Base-by-base conservation (phyloP, 345 rosid genomes). In the Citrus unshiu region DNA sequence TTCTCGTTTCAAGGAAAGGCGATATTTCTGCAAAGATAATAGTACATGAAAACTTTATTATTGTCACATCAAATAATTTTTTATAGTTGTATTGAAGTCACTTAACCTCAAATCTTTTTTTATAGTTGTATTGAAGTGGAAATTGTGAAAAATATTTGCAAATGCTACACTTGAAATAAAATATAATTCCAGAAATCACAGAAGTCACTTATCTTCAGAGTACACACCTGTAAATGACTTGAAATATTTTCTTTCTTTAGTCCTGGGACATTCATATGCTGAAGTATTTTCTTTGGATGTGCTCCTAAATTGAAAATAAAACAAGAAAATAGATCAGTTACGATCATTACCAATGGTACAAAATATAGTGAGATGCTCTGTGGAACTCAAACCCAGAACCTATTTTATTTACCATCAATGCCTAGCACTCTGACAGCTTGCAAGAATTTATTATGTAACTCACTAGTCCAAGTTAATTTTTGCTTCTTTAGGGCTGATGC, bases 151-250 rank as follows among this genome's bases (percentile, higher is more conserved):
- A 37, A 37, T 18, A 24, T 34, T 9, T 34, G 21, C 30, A 19
- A 69, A 61, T 54, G 22, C 58, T 54, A 54, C 43, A 39, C n/a
- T 69, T 32, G 0, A 37, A 7, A 5, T 27, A 21, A 13, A 70
- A 32, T 21, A 68, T 32, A 19, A 37, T 60, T 60, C n/a, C 22
- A 18, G 32, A 58, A 25, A 69, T 30, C 13, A n/a, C 25, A 5
- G 4, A 30, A 37, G 49, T 39, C 62, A 46, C 22, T 8, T 25
- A 49, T 51, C 37, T 68, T 10, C 3, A 22, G 68, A 34, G 21
- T 30, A 80, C 78, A 72, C 77, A 90, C 93, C 91, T 88, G 90
- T 72, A 88, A 78, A 76, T 88, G 90, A 83, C 90, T 87, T 18
- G 88, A 84, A 76, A 90, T 68, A 32, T 83, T 72, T 76, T 74